Conservation (phyloP, 169 alveolate genomes). For the Plasmodium vivax region DNA sequence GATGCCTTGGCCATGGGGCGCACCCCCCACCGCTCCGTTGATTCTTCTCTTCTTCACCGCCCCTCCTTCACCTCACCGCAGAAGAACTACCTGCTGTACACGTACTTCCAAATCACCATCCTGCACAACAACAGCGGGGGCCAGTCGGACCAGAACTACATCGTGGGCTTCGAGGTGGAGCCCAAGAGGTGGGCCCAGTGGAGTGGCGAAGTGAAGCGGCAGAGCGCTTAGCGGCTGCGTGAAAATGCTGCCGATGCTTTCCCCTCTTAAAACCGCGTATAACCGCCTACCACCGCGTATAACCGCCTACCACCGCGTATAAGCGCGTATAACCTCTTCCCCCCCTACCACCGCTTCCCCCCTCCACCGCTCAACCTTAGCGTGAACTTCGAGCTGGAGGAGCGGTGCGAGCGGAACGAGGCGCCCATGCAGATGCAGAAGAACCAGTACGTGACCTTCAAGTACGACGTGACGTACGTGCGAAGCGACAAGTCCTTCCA, state of each 20-base stretch:
- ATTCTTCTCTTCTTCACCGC: not conserved
- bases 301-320: not conserved
- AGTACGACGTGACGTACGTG: slow-evolving; percentile 88
- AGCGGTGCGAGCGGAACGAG: slow-evolving; percentile 13
- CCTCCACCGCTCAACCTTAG: not conserved
- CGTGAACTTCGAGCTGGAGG: not conserved
- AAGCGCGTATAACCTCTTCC: not conserved
- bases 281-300: not conserved
- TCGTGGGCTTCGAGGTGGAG: slow-evolving; percentile 86
- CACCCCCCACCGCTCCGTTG: not conserved
- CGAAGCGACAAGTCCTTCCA: slow-evolving; percentile 82
- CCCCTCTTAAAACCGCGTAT: not conserved
- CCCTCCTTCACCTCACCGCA: not conserved
- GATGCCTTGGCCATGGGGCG: too few species aligned
- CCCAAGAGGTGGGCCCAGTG: slow-evolving; percentile 73
- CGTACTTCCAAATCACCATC: slow-evolving; percentile 73
- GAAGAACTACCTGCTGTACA: slow-evolving; percentile 68
- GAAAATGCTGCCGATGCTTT: not conserved
- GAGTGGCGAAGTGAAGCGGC: not conserved
- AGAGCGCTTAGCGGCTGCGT: not conserved
- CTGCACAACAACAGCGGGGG: slow-evolving; percentile 37
- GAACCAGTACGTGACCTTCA: slow-evolving; percentile 75
- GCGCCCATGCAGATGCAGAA: slow-evolving; percentile 17
- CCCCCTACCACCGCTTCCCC: not conserved
- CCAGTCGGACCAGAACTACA: slow-evolving; percentile 64